Evolutionary conservation across 2,329 filamentous ascomycete genomes (phyloP), one percentile per base, ranked within the genome.

Genomic region (Zymoseptoria tritici): DNA sequence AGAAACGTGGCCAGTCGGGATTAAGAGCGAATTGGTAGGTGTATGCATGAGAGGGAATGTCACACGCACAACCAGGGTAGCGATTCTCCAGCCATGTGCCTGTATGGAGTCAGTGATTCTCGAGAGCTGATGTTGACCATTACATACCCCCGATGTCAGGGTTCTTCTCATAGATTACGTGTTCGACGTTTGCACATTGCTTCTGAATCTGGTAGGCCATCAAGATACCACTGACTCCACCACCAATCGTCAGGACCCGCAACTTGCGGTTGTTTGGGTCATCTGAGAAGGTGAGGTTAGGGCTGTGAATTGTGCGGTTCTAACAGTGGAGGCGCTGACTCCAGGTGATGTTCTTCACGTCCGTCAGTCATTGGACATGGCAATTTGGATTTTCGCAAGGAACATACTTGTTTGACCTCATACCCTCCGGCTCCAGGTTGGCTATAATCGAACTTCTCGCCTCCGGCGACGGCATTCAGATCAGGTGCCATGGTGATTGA

Each of bases 121-220:
- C 22, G 29, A 22, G 20, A 8, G 29, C n/a, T 49, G 29, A 49
- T 20, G 24, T 57, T 31, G 21, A 49, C 24, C 31, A 31, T 75
- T 75, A 78, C 2, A 73, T 77, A 6, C 70, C 76, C 55, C 76
- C 76, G 29, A 80, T 68, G 49, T 76, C 73, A 13, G 69, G 62
- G 56, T 80, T 80, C 67, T 79, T 79, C 64, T 80, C 78, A 56
- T 80, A 80, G 2, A 80, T 75, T 11, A 77, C 72, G 65, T 77
- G 76, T 36, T 80, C 79, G 9, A 81, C 73, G 61, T 78, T 78
- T 54, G 66, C 63, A 61, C 75, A 72, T 61, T 72, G 55, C 71
- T 79, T 74, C 64, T 80, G 77, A 54, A 80, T 77, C n/a, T 75
- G 69, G 57, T 80, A 79, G 62, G 78, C 77, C 67, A 76, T 74